A percentile compares a stretch with the other conserved stretches of the same genome.
These are phyloP conservation scores for Ceratonia siliqua DNA, from an alignment of 306 rosid species.

Conservation along the genomic window DNA sequence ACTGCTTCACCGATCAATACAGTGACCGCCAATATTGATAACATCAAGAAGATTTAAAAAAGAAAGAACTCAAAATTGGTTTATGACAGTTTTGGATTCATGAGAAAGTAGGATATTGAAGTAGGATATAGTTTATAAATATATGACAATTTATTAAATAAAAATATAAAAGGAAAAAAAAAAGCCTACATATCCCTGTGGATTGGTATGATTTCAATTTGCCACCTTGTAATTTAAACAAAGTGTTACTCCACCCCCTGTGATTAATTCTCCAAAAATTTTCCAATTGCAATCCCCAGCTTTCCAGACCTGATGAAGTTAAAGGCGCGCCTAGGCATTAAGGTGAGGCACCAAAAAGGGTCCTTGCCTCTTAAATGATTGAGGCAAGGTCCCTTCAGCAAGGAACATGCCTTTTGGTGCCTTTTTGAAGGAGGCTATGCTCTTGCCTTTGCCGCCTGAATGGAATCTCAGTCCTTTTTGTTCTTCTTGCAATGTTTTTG, in stretches of 20 bases:
- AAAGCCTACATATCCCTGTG: not conserved
- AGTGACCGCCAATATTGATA: not conserved
- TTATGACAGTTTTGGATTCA: not conserved
- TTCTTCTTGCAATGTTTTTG: too few relatives aligned
- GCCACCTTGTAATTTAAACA: not conserved
- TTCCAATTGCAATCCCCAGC: not conserved
- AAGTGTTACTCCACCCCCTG: not conserved
- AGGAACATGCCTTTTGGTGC: not conserved
- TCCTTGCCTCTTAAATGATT: not conserved
- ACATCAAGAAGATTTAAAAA: not conserved
- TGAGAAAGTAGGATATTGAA: not conserved
- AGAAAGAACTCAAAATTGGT: not conserved
- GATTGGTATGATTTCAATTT: not conserved
- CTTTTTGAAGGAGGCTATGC: not conserved
- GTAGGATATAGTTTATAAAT: not conserved
- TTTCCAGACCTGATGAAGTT: not conserved
- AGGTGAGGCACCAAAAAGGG: not conserved
- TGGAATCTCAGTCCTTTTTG: too few relatives aligned
- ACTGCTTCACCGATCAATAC: conserved; percentile 7
- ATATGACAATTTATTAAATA: not conserved
- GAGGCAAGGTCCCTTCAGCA: not conserved
- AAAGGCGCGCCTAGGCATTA: not conserved
- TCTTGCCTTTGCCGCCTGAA: too few relatives aligned
- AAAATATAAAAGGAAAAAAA: not conserved
- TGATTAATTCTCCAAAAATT: not conserved